Evolutionary conservation across 192 early-diverging fungal genomes (phyloP).

Genomic region (Dispira simplex): DNA sequence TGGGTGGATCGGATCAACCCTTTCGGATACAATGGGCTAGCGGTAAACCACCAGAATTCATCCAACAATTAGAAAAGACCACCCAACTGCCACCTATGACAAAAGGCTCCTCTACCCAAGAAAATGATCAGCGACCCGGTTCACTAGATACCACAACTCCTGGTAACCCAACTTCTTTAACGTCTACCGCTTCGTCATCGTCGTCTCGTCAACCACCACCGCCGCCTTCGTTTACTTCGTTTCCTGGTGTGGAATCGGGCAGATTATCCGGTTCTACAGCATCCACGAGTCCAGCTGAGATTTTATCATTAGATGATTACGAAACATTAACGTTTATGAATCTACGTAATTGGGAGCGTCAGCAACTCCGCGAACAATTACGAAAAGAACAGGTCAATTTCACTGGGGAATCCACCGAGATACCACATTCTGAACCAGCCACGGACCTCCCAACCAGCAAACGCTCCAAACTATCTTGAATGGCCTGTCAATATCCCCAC

Average conservation of each 20-base stretch:
- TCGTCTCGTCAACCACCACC: background rate
- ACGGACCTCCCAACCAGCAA: background rate
- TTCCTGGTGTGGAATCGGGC: background rate
- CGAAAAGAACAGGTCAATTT: background rate
- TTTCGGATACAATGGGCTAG: background rate
- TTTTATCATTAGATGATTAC: background rate
- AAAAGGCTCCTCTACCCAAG: background rate
- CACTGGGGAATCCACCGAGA: background rate
- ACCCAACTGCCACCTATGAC: background rate
- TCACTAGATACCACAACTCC: background rate
- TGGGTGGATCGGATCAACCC: background rate
- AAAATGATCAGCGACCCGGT: background rate
- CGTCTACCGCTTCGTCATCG: background rate
- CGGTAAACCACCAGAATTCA: background rate
- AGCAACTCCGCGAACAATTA: background rate
- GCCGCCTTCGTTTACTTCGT: background rate
- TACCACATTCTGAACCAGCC: background rate
- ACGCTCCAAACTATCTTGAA: too few species aligned
- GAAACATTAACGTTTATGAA: constrained; percentile 7
- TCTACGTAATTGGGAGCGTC: background rate
- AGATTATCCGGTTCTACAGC: background rate
- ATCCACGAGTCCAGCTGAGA: background rate
- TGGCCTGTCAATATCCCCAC: too few species aligned
- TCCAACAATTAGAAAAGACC: background rate
- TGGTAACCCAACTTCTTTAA: background rate